These are phyloP conservation scores for Verticillium isaacii DNA, from an alignment of 2,329 filamentous ascomycete species.

Conservation along the genomic window DNA sequence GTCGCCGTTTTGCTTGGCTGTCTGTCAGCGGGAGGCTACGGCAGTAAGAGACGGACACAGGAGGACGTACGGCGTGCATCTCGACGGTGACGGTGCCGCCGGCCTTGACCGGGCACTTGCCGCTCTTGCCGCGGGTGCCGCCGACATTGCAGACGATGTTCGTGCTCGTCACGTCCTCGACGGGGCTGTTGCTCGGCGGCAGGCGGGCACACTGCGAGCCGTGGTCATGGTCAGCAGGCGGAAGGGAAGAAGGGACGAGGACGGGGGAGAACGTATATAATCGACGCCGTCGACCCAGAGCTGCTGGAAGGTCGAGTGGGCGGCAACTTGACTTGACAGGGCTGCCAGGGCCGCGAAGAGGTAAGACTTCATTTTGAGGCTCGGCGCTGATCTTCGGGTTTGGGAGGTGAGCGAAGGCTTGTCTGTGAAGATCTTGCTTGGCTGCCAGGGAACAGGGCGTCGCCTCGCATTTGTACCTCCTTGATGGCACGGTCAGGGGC, in stretches of 20 bases:
- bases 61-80: slow-evolving; percentile 44
- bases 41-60: background rate
- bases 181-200: slow-evolving; percentile 45
- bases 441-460: background rate
- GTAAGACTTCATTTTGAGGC: slow-evolving; percentile 28
- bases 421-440: background rate
- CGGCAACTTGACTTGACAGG: slow-evolving; percentile 30
- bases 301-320: slow-evolving; percentile 46
- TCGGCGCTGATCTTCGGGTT: background rate
- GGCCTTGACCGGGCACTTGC: slow-evolving; percentile 41
- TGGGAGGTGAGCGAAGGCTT: background rate
- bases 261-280: slow-evolving; percentile 24
- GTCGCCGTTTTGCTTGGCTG: slow-evolving; percentile 37
- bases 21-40: background rate
- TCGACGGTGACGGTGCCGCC: slow-evolving; percentile 48
- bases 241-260: background rate
- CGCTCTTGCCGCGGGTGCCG: slow-evolving; percentile 24
- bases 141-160: slow-evolving; percentile 42
- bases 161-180: slow-evolving; percentile 36
- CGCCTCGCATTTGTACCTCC: background rate
- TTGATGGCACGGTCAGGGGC: background rate
- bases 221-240: slow-evolving; percentile 16
- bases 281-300: slow-evolving; percentile 38
- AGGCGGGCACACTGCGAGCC: slow-evolving; percentile 41
- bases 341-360: slow-evolving; percentile 23